Percentiles rank a stretch among this genome's conserved stretches.
These are phyloP conservation scores for Bipolaris bicolor DNA, from an alignment of 2,329 filamentous ascomycete species.

Conservation along the genomic window DNA sequence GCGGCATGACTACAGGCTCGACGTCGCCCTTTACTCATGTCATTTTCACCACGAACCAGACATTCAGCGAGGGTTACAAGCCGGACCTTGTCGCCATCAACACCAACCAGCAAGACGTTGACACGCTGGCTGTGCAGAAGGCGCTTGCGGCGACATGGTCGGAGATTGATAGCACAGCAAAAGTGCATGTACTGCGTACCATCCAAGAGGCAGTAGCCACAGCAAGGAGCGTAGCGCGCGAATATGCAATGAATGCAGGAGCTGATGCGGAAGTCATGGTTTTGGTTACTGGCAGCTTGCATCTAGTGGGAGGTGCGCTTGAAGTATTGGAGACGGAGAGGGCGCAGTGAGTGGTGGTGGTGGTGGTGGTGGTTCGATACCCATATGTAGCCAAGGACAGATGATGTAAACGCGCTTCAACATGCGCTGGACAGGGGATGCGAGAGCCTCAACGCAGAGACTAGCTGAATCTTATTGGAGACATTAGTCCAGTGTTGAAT, in stretches of 20 bases:
- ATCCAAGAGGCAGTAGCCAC: constrained; percentile 72
- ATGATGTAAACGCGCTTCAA: constrained; percentile 26
- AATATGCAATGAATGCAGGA: constrained; percentile 31
- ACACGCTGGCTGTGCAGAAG: constrained; percentile 69
- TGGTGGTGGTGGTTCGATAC: constrained; percentile 22
- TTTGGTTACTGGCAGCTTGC: constrained; percentile 81
- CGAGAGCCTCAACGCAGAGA: background rate
- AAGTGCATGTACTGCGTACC: constrained; percentile 65
- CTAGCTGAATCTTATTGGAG: background rate
- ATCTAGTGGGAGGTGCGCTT: constrained; percentile 80
- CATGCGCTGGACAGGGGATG: constrained; percentile 12
- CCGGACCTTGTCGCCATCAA: constrained; percentile 69
- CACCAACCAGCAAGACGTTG: constrained; percentile 63
- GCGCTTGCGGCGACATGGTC: constrained; percentile 66
- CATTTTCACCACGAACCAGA: constrained; percentile 81
- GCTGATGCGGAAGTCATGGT: constrained; percentile 61
- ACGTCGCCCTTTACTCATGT: constrained; percentile 69
- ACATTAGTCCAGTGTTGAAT: background rate
- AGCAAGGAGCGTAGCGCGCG: constrained; percentile 54
- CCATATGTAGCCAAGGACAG: constrained; percentile 21
- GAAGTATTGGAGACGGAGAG: constrained; percentile 66
- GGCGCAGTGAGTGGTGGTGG: constrained; percentile 10
- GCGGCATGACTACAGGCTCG: constrained; percentile 31
- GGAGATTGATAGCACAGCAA: constrained; percentile 46
- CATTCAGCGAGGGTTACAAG: constrained; percentile 66